Conservation (phyloP, 257 asterid species). For the Rubia yunnanensis region DNA sequence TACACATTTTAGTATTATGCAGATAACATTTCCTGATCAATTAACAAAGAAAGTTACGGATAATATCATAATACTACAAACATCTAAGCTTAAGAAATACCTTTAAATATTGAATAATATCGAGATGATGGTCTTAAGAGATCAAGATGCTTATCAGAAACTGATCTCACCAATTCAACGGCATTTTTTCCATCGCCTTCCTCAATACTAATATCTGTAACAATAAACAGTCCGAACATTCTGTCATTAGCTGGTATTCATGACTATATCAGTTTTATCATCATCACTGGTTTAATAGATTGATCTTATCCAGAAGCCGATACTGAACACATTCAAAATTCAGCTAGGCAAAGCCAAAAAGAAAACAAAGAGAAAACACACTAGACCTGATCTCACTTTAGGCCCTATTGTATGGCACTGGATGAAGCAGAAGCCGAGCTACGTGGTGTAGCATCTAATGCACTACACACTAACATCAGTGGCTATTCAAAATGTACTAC, state of each 20-base stretch:
- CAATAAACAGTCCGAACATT: constrained; percentile 41
- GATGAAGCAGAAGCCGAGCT: not conserved
- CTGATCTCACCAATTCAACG: constrained; percentile 71
- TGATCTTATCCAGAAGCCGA: not conserved
- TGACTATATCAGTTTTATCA: not conserved
- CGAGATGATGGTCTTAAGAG: constrained; percentile 95
- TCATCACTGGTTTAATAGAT: not conserved
- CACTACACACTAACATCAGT: not conserved
- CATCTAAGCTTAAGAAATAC: constrained; percentile 30
- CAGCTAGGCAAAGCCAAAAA: not conserved
- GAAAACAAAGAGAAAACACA: not conserved
- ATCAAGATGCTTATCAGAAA: constrained; percentile 86
- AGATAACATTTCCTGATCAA: not conserved
- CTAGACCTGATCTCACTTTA: not conserved
- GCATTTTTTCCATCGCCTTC: constrained; percentile 67
- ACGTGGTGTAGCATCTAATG: not conserved
- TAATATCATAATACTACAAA: not conserved
- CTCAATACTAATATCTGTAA: constrained; percentile 63
- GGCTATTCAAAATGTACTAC: not conserved
- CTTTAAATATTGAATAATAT: constrained; percentile 73
- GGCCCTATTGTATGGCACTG: not conserved
- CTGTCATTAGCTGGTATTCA: constrained; percentile 20
- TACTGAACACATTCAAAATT: not conserved
- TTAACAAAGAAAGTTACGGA: not conserved
- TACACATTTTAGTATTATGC: not conserved